Conservation (phyloP, 495 filamentous ascomycete species). For the Aspergillus asperescens region DNA sequence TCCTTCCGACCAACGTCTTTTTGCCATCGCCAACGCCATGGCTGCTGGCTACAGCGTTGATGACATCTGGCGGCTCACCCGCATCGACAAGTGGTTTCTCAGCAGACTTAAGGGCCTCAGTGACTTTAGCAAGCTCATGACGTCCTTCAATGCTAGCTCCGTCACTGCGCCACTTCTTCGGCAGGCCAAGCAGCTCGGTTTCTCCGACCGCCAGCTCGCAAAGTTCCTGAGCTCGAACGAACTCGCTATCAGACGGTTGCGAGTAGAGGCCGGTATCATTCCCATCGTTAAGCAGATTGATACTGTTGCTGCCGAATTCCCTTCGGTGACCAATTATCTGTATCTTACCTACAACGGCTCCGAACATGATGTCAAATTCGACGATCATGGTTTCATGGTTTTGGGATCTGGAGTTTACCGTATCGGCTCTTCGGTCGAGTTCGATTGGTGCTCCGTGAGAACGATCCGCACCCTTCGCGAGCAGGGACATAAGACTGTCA, state of each 20-base stretch:
- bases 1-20: slow-evolving; percentile 93
- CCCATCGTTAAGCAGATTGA: slow-evolving; percentile 97
- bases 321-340: slow-evolving; percentile 91
- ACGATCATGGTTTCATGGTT: slow-evolving; percentile 92
- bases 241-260: slow-evolving; percentile 72
- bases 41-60: slow-evolving; percentile 85
- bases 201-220: slow-evolving; percentile 88
- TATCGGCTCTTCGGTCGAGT: slow-evolving; percentile 96
- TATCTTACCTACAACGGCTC: slow-evolving; percentile 94
- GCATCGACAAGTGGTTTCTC: slow-evolving; percentile 85
- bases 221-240: slow-evolving; percentile 93
- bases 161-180: slow-evolving; percentile 61
- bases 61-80: slow-evolving; percentile 95
- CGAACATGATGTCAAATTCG: slow-evolving; percentile 77
- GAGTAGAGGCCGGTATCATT: slow-evolving; percentile 76
- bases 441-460: slow-evolving; percentile 98
- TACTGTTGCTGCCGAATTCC: slow-evolving; percentile 96
- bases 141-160: slow-evolving; percentile 60
- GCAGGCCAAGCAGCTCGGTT: slow-evolving; percentile 87
- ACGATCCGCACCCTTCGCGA: slow-evolving; percentile 90
- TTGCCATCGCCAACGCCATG: slow-evolving; percentile 98
- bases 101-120: slow-evolving; percentile 82
- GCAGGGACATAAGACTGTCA: slow-evolving; percentile 88
- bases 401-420: slow-evolving; percentile 95
- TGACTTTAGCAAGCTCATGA: slow-evolving; percentile 78